Conservation (phyloP, 495 filamentous ascomycete genomes). For the Aspergillus sclerotioniger region DNA sequence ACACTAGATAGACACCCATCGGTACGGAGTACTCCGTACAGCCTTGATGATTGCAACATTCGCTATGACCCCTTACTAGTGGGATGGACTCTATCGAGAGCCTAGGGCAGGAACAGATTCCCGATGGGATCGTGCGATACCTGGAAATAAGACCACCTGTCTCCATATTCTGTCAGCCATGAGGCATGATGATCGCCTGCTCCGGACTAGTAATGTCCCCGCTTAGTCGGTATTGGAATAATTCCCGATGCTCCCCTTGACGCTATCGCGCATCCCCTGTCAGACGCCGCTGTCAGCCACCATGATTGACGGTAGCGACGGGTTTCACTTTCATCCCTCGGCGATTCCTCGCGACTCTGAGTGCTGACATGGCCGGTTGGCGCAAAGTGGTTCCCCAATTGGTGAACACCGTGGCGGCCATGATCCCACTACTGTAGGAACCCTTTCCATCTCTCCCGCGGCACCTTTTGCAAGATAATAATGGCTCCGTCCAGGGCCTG, state of each 20-base stretch:
- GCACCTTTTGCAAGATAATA: not conserved
- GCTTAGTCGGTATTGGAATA: conserved; percentile 1
- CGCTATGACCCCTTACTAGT: too few species aligned
- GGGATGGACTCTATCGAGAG: too few species aligned
- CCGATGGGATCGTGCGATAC: not conserved
- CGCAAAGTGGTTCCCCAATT: not conserved
- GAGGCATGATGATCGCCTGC: not conserved
- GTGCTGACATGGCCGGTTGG: not conserved
- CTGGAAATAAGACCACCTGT: not conserved
- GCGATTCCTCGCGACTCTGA: not conserved
- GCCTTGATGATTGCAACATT: too few species aligned
- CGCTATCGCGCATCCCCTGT: not conserved
- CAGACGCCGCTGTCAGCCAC: not conserved
- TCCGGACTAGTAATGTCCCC: not conserved
- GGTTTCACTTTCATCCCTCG: not conserved
- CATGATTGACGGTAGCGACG: not conserved
- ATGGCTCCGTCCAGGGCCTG: not conserved
- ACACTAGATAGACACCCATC: too few species aligned
- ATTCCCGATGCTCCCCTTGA: not conserved
- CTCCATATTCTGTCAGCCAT: not conserved
- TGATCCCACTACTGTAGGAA: not conserved
- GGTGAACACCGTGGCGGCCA: not conserved
- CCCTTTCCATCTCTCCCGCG: not conserved
- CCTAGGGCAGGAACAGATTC: not conserved
- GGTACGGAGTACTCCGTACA: too few species aligned